phyloP scores from a whole-genome alignment of 2,329 filamentous ascomycete species.

The Gremmenia infestans region DNA sequence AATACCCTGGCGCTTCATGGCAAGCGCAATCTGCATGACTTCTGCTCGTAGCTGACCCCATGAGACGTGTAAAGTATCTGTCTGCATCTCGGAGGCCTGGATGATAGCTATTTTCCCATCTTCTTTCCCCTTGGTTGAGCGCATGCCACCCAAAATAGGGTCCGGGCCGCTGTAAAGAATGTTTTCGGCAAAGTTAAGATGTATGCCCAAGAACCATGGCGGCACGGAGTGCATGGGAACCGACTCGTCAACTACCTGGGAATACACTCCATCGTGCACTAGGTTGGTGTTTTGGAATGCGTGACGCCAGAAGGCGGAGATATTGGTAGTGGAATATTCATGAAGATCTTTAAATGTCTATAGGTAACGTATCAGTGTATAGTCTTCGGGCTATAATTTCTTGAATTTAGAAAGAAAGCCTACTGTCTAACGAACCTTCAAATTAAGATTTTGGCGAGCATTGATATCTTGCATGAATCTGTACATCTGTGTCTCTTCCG shows the following conservation, averaged over 20 bases:
- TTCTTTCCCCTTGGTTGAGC: constrained; percentile 47
- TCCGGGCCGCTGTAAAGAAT: constrained; percentile 58
- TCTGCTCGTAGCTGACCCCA: constrained; percentile 61
- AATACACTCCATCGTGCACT: constrained; percentile 58
- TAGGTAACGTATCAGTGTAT: not conserved
- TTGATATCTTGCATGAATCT: constrained; percentile 63
- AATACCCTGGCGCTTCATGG: constrained; percentile 62
- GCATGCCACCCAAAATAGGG: no score
- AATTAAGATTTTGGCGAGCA: constrained; percentile 45
- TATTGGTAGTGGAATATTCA: constrained; percentile 58
- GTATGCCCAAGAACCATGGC: constrained; percentile 70
- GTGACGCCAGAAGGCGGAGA: constrained; percentile 60
- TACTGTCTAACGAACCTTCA: constrained; percentile 44
- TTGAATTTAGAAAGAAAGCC: no score
- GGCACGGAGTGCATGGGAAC: constrained; percentile 69
- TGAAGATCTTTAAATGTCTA: constrained; percentile 67
- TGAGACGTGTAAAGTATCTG: constrained; percentile 50
- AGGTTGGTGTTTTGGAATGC: constrained; percentile 55
- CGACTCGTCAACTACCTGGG: constrained; percentile 61
- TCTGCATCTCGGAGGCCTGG: constrained; percentile 62
- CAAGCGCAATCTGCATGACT: constrained; percentile 56
- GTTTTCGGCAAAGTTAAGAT: constrained; percentile 77
- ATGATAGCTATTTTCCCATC: constrained; percentile 66
- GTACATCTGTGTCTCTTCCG: constrained; percentile 59
- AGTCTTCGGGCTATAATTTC: no score